phyloP scores from a whole-genome alignment of 257 asterid genomes.

The Ocimum tenuiflorum region DNA sequence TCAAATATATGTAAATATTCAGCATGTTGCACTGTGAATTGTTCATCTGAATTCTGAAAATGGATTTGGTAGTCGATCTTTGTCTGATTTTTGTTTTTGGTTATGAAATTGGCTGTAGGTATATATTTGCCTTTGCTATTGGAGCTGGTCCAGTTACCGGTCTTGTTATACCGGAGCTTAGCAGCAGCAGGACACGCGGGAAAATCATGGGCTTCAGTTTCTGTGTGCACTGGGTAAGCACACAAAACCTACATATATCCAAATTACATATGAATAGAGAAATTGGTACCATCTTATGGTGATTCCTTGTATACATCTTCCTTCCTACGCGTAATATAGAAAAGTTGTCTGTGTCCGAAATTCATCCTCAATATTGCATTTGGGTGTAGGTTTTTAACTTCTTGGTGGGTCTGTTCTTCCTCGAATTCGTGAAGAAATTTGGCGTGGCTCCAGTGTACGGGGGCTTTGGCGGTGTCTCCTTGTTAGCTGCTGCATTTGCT shows the following conservation, averaged over 20 bases:
- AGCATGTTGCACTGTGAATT: no score
- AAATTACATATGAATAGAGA: background rate
- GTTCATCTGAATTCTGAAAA: no score
- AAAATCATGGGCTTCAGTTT: slow-evolving; percentile 82
- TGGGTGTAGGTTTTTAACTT: slow-evolving; percentile 66
- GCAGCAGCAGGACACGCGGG: slow-evolving; percentile 81
- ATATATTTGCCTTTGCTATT: slow-evolving; percentile 54
- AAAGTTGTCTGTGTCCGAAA: background rate
- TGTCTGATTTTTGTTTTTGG: slow-evolving; percentile 8
- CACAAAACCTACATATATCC: background rate
- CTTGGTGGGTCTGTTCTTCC: slow-evolving; percentile 72
- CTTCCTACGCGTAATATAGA: background rate
- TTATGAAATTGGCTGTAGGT: slow-evolving; percentile 42
- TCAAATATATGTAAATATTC: background rate
- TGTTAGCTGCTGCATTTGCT: slow-evolving; percentile 64
- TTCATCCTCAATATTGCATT: background rate
- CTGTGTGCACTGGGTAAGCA: slow-evolving; percentile 79
- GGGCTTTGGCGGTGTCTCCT: slow-evolving; percentile 54
- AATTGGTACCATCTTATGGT: no score
- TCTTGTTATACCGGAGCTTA: slow-evolving; percentile 84
- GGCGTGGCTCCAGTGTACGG: slow-evolving; percentile 69
- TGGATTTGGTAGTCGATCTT: background rate
- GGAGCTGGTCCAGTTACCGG: slow-evolving; percentile 94
- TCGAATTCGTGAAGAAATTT: slow-evolving; percentile 53
- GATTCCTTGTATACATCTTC: no score